These are phyloP conservation scores for Lycium ferocissimum DNA, from an alignment of 257 asterid genomes.

Conservation along the genomic window DNA sequence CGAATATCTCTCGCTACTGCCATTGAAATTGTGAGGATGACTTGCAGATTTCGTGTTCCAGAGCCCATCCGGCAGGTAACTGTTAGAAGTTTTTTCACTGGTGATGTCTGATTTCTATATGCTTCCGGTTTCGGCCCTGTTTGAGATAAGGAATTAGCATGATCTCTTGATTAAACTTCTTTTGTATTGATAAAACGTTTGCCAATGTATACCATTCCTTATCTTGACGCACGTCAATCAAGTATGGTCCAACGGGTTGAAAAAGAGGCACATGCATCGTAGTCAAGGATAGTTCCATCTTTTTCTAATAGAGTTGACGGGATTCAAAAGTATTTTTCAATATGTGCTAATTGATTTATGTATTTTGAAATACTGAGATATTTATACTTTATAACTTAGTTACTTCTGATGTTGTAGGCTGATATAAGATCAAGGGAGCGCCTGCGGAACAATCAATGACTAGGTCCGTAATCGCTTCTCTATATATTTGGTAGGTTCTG, in stretches of 20 bases:
- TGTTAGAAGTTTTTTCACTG: neutral
- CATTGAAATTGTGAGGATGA: conserved; percentile 59
- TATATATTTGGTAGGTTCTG: neutral
- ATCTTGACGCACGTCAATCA: too few relatives aligned
- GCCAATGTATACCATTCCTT: too few relatives aligned
- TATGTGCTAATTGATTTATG: neutral
- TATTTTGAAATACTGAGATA: neutral
- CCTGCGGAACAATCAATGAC: neutral
- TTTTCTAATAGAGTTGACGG: neutral
- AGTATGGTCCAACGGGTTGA: neutral
- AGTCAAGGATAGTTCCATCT: neutral
- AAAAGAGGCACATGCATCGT: neutral
- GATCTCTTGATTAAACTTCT: too few relatives aligned
- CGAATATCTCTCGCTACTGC: conserved; percentile 73
- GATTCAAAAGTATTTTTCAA: neutral
- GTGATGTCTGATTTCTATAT: neutral
- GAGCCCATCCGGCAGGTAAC: conserved; percentile 90
- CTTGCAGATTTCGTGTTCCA: conserved; percentile 78
- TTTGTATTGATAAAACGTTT: too few relatives aligned
- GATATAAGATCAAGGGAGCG: conserved; percentile 27
- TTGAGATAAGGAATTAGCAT: too few relatives aligned
- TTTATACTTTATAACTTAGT: neutral
- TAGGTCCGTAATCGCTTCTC: neutral
- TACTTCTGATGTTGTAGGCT: conserved; percentile 24
- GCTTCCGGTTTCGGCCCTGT: too few relatives aligned